Base-by-base conservation (phyloP, 225 moss, liverwort and hornwort genomes). In the Takakia lepidozioides region DNA sequence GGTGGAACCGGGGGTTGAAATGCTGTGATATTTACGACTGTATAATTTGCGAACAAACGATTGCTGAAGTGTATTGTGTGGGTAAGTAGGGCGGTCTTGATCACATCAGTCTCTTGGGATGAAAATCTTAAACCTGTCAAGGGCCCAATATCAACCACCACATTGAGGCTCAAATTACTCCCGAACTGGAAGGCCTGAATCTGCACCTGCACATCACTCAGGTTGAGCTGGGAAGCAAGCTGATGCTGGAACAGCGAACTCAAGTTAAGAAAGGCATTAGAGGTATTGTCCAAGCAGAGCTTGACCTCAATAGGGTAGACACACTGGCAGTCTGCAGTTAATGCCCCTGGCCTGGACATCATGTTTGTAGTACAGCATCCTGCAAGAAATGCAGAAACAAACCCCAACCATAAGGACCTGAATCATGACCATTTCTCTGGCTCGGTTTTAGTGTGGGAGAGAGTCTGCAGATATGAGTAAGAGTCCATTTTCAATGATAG, bases 141-240 rank as follows among this genome's bases (percentile, higher is more conserved):
- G 42, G 87, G 88, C 11, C 74, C 82, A 58, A 85, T 58, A 49
- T 88, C 79, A 3, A 93, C 82, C 24, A 79, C 79, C 67, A 87
- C 72, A 51, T 77, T 82, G 38, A 88, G 70, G 58, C 73, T 74
- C 38, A 64, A 80, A 44, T 85, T 82, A 44, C 62, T 83, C 30
- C 85, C 83, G 55, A 88, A 88, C 57, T 83, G 82, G 45, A 93
- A 79, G 27, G 80, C 75, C 56, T 82, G 79, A 25, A 85, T 85
- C 53, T 81, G 76, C 55, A 93, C 82, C 64, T 93, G 88, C 29
- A 65, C 55, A 47, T 68, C 67, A 40, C 49, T 66, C 50, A 93
- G 71, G 46, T 55, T 66, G 28, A 93, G 80, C 48, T 93, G 92
- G 3, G 77, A 76, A 25, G 85, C 74, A 35, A 93, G 49, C 58